Evolutionary conservation across 177 flowering plant genomes (phyloP).

Genomic region (Vitis hybrid): DNA sequence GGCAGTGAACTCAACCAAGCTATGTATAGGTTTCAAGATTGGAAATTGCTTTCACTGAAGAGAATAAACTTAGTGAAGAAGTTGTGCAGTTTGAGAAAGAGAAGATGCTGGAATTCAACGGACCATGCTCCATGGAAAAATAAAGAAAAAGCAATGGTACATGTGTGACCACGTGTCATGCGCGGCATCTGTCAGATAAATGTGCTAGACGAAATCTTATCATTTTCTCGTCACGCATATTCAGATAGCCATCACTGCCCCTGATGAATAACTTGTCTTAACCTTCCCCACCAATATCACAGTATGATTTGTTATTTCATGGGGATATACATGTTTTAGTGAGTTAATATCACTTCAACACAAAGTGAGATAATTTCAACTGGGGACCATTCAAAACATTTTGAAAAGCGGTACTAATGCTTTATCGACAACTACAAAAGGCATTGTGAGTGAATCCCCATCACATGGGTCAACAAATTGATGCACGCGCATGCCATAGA

Average conservation of each 20-base stretch:
- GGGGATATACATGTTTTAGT: not conserved
- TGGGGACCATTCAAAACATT: conserved; percentile 15
- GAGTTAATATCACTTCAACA: not conserved
- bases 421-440: conserved; percentile 36
- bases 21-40: not conserved
- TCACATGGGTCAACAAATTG: conserved; percentile 27
- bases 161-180: conserved; percentile 25
- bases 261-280: conserved; percentile 3
- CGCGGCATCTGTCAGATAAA: conserved; percentile 10
- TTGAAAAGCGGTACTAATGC: conserved; percentile 27
- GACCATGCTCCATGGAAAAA: conserved; percentile 20
- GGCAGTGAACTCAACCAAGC: not conserved
- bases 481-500: conserved; percentile 5
- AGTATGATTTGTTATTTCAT: not conserved
- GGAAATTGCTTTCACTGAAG: conserved; percentile 5
- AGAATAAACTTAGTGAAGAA: conserved; percentile 15
- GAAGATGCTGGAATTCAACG: conserved; percentile 39
- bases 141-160: conserved; percentile 31
- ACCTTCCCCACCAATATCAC: not conserved
- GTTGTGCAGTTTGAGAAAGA: conserved; percentile 21
- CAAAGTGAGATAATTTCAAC: not conserved
- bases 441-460: conserved; percentile 12
- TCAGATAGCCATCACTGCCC: conserved; percentile 10
- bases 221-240: conserved; percentile 17
- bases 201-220: conserved; percentile 15